Evolutionary conservation across 352 stramenopile species (phyloP).

Genomic region (Globisporangium echinulatum): DNA sequence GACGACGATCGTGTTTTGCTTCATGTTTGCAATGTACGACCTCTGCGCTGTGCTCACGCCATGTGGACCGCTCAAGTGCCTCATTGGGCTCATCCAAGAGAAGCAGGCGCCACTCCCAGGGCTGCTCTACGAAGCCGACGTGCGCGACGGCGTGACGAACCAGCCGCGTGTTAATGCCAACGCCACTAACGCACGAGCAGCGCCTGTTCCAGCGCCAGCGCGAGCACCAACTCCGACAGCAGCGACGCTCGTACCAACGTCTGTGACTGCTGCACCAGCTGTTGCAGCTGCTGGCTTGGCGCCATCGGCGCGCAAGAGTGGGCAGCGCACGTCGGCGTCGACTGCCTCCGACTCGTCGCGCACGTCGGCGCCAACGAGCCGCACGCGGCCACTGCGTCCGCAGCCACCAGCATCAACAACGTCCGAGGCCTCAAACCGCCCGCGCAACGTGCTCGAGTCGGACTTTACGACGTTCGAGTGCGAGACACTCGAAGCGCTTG

Average conservation of each 20-base stretch:
- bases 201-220: background rate
- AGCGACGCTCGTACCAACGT: slow-evolving; percentile 7
- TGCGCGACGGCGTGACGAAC: slow-evolving; percentile 67
- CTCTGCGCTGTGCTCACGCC: slow-evolving; percentile 97
- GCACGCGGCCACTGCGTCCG: slow-evolving; percentile 10
- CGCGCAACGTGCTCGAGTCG: slow-evolving; percentile 66
- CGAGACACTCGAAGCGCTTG: slow-evolving; percentile 68
- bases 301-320: slow-evolving; percentile 5
- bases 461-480: slow-evolving; percentile 75
- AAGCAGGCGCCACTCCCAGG: slow-evolving; percentile 87
- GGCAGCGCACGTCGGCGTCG: slow-evolving; percentile 29
- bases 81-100: slow-evolving; percentile 90
- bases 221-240: slow-evolving; percentile 14
- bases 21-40: slow-evolving; percentile 97
- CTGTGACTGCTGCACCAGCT: background rate
- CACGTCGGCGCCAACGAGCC: slow-evolving; percentile 8
- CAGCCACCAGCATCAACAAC: slow-evolving; percentile 13
- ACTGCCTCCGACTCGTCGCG: slow-evolving; percentile 30
- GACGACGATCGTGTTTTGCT: slow-evolving; percentile 88
- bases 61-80: slow-evolving; percentile 94
- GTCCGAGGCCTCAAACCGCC: slow-evolving; percentile 18
- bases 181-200: background rate
- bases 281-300: background rate
- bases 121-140: slow-evolving; percentile 94
- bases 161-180: slow-evolving; percentile 11